Evolutionary conservation across 352 stramenopile genomes (phyloP), one percentile per base, ranked within the genome.

Genomic region (Globisporangium nagaii): DNA sequence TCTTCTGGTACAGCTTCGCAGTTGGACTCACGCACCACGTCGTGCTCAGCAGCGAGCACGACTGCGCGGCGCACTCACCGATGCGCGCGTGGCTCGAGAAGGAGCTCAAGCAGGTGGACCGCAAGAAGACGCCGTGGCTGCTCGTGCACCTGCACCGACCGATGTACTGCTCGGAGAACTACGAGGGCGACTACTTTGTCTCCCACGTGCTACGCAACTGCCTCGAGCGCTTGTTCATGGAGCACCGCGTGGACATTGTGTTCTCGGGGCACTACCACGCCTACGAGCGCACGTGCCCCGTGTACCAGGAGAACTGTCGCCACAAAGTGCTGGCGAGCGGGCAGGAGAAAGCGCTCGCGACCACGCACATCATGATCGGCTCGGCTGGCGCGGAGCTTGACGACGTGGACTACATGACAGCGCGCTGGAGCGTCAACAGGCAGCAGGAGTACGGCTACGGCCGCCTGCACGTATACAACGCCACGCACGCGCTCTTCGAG

Each of bases 331-430:
- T 62, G 27, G n/a, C 31, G 7, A 44, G 27, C 20, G 48, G 39
- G 4, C 12, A 39, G 20, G 60, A 64, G 13, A 43, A 56, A 5
- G 56, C 62, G 17, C 42, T 54, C 25, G 71, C 62, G 6, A 56
- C 71, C 1, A 55, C 60, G 10, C 68, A 78, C 45, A 61, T 80
- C 44, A 80, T 78, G 68, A 59, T 80, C 35, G 71, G 71, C 34
- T 75, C 71, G 11, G 71, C 58, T 9, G 71, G 68, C n/a, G 67
- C 64, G 3, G 67, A 67, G 47, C 42, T 80, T 4, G 71, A 80
- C 52, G 59, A 73, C 17, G 57, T 65, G 2, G 45, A 62, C 19
- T 76, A 72, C 42, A 24, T 59, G 28, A 22, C 10, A 4, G 31
- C 25, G 4, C 22, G 20, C 11, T 79, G 68, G 67, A 73, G 64